Evolutionary conservation across 371 early-diverging fungal species (phyloP), one percentile per base, ranked within the genome.

Genomic region (Syncephalastrum monosporum): DNA sequence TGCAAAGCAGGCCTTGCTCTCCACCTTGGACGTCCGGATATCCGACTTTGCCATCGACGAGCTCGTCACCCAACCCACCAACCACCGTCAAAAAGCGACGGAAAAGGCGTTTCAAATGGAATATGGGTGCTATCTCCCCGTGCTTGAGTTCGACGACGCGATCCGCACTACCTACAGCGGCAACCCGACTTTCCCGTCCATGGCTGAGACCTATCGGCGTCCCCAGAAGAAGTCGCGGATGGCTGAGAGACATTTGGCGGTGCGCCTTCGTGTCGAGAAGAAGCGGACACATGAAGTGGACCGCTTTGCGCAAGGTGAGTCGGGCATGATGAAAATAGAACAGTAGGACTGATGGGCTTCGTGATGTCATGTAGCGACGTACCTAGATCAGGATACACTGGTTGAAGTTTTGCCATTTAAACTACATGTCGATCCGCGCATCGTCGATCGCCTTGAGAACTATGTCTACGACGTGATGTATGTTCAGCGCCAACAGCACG

Each of bases 391-490:
- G 25, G 82, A 84, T 41, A 67, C 75, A 1, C 63, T 63, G 10
- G 67, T 83, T 2, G 81, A 82, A 15, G 64, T 84, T 10, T 71
- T 78, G 48, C 74, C 86, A 4, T 61, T 83, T 16, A 76, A 74
- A 27, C 23, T 84, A 12, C 69, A 74, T 29, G 8, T 86, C 14
- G 82, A 86, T 63, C 60, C 82, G 0, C 65, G 69, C 49, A 75
- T 78, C 10, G 54, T 71, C 4, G 72, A 80, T 56, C 52, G 86
- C 41, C 57, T 84, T 25, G 83, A 83, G 33, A 71, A 60, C 41
- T 79, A 73, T 48, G 57, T 82, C 15, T 21, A 70, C 50, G 72
- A 69, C 16, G 21, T 81, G 1, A 57, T 70, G 41, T 23, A 61
- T n/a, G 23, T 49, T 10, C 38, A 33, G 10, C 38, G 38, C 10